Base-by-base conservation (phyloP, 345 rosid genomes). In the Salix koriyanagi region DNA sequence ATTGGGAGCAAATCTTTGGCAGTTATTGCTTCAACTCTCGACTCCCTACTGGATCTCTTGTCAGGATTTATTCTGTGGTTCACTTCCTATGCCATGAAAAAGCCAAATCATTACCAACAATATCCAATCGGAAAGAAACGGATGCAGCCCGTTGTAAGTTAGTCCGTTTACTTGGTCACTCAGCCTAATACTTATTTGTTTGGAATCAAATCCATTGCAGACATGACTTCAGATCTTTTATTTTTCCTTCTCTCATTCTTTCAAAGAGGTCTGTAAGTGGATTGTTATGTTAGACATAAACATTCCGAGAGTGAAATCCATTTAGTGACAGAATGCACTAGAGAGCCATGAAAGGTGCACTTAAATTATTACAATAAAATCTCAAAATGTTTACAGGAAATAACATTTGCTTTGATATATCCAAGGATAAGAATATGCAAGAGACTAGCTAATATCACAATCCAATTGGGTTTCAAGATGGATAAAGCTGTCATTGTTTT, bases 41-140 rank as follows among this genome's bases (percentile, higher is more conserved):
- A 93, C 80, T 93, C 97, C 48, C 89, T 93, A 56, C 78, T 93
- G 81, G 97, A 93, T 83, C 93, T 93, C 62, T 71, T 93, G 67
- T 91, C 96, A 18, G 97, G 97, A 4, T 90, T 93, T 70, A 93
- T 93, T 66, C 83, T 93, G 48, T 91, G 96, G 97, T 93, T 93
- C 81, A 91, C 97, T 32, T 84, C 93, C 61, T 74, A 89, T 76
- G 93, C 94, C 70, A 93, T 93, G 97, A 90, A 73, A n/a, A 90
- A 81, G 46, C 94, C 93, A 23, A 91, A 93, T 73, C 90, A 83
- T 1, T 91, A 84, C 73, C 77, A 39, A 10, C 42, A 58, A 70
- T 91, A 91, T 81, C 97, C 97, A 4, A 88, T 93, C 64, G 97
- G 97, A n/a, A 93, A 91, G 84, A 87, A 83, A 60, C 81, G 94